These are phyloP conservation scores for Fomes fomentarius DNA, from an alignment of 1,284 basidiomycete genomes.

Conservation along the genomic window DNA sequence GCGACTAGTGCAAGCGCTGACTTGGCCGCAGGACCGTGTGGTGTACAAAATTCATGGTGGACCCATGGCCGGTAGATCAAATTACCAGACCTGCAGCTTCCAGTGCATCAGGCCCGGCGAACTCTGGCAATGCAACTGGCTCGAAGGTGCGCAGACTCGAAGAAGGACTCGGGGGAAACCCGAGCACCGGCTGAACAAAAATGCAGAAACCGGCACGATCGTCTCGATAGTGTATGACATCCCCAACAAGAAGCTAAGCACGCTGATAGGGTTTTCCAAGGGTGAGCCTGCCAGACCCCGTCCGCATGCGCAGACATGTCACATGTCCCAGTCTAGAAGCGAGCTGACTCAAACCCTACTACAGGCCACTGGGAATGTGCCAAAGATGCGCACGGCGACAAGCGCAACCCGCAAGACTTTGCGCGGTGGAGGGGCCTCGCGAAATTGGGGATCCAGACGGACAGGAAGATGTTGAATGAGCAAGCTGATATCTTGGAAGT, in stretches of 20 bases:
- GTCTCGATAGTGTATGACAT: neutral
- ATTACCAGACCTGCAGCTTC: neutral
- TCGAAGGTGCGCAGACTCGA: neutral
- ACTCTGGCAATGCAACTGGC: neutral
- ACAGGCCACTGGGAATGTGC: neutral
- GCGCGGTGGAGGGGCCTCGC: neutral
- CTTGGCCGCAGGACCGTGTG: neutral
- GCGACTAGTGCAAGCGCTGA: too few relatives aligned
- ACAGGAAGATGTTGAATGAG: neutral
- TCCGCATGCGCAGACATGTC: too few relatives aligned
- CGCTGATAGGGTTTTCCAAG: neutral
- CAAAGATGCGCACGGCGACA: neutral
- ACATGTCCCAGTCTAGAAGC: neutral
- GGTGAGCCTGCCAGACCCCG: too few relatives aligned
- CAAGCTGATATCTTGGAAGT: neutral
- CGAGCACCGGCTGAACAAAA: neutral
- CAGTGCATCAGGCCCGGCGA: neutral
- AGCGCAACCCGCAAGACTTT: neutral
- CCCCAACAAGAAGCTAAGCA: neutral
- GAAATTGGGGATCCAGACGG: neutral
- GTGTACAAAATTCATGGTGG: neutral
- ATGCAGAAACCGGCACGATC: neutral
- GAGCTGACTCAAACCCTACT: neutral
- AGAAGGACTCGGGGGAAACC: neutral
- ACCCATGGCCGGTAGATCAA: neutral